These are phyloP conservation scores for Chiua virens DNA, from an alignment of 768 basidiomycete genomes.

Conservation along the genomic window DNA sequence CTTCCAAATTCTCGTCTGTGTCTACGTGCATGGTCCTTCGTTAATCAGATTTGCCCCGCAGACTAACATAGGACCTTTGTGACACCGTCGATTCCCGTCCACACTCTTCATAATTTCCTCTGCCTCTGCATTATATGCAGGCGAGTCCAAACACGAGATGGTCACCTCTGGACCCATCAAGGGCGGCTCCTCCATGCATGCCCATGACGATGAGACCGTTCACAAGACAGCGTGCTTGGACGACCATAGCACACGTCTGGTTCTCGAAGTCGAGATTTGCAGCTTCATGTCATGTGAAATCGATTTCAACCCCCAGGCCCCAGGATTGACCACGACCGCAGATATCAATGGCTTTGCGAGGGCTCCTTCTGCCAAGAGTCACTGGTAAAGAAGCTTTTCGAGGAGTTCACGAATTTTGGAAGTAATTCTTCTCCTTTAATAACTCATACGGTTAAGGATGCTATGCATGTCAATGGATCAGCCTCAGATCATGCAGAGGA, in stretches of 20 bases:
- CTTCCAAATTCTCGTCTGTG: no score
- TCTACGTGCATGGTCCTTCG: no score
- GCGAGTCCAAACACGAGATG: constrained; percentile 73
- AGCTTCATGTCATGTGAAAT: constrained; percentile 50
- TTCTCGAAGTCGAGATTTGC: constrained; percentile 50
- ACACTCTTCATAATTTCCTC: constrained; percentile 71
- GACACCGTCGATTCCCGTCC: constrained; percentile 37
- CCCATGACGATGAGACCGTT: constrained; percentile 74
- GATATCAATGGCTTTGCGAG: constrained; percentile 70
- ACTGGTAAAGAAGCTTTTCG: constrained; percentile 51
- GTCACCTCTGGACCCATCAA: constrained; percentile 73
- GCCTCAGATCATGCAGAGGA: constrained; percentile 54
- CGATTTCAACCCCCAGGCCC: constrained; percentile 84
- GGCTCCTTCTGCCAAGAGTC: constrained; percentile 54
- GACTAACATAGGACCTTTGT: no score
- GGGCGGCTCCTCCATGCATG: constrained; percentile 64
- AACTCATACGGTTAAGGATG: constrained; percentile 78
- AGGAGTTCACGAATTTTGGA: constrained; percentile 61
- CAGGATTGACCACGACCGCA: constrained; percentile 87
- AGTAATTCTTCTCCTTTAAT: constrained; percentile 71
- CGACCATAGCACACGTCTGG: constrained; percentile 61
- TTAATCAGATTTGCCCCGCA: no score
- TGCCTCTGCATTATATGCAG: constrained; percentile 75
- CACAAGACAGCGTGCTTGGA: constrained; percentile 69
- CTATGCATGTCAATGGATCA: constrained; percentile 75